Evolutionary conservation across 495 filamentous ascomycete species (phyloP).

Genomic region (Aspergillus incahuasiensis): DNA sequence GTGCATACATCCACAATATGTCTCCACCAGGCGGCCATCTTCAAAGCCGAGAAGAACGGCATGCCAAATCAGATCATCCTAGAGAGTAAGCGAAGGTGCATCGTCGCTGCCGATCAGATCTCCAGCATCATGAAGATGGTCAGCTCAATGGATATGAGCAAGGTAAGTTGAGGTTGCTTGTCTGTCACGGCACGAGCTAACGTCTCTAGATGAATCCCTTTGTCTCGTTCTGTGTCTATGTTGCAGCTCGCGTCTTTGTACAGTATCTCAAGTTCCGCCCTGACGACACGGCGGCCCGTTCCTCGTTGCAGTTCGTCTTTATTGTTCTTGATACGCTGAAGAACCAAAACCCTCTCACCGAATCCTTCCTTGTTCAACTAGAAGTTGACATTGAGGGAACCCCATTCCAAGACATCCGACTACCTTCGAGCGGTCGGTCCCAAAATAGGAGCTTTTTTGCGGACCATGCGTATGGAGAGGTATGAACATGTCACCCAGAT

Average conservation of each 20-base stretch:
- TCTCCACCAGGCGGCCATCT: slow-evolving; percentile 95
- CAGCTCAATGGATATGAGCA: slow-evolving; percentile 78
- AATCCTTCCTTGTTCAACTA: slow-evolving; percentile 91
- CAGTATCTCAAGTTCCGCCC: slow-evolving; percentile 89
- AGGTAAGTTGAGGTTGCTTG: slow-evolving; percentile 53
- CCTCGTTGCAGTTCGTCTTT: slow-evolving; percentile 85
- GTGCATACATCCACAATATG: slow-evolving; percentile 97
- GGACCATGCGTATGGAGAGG: not conserved
- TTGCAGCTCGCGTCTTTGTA: slow-evolving; percentile 89
- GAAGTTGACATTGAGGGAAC: slow-evolving; percentile 82
- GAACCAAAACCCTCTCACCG: slow-evolving; percentile 82
- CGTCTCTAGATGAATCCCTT: slow-evolving; percentile 83
- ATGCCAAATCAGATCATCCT: slow-evolving; percentile 70
- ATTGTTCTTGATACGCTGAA: slow-evolving; percentile 86
- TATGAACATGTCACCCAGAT: not conserved
- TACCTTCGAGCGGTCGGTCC: not conserved
- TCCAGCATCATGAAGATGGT: slow-evolving; percentile 96
- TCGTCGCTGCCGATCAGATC: slow-evolving; percentile 90
- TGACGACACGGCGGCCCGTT: slow-evolving; percentile 73
- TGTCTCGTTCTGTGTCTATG: slow-evolving; percentile 92
- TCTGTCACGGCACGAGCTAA: slow-evolving; percentile 20
- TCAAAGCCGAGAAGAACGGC: slow-evolving; percentile 88
- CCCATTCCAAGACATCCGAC: slow-evolving; percentile 26
- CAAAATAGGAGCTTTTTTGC: not conserved
- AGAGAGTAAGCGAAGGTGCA: slow-evolving; percentile 89